Conservation (phyloP, 768 basidiomycete species). For the Tulasnella sp. region DNA sequence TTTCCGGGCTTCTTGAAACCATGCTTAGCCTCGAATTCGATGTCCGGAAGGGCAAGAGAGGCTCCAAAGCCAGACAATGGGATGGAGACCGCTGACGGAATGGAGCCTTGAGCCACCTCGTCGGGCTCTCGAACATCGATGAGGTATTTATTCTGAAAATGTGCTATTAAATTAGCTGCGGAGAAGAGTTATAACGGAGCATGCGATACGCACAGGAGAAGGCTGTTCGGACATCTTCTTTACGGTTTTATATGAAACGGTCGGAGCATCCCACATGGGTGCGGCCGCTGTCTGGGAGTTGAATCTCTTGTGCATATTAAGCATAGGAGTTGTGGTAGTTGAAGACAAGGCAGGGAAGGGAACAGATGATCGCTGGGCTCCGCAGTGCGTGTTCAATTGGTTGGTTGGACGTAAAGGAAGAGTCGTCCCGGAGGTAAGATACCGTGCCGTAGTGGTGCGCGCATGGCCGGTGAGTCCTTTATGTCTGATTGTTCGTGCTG, state of each 20-base stretch:
- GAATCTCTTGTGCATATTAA: neutral
- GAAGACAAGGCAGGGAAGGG: neutral
- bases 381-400: neutral
- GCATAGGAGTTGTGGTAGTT: neutral
- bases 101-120: constrained; percentile 86
- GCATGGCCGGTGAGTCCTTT: neutral
- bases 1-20: constrained; percentile 71
- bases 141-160: constrained; percentile 57
- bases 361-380: neutral
- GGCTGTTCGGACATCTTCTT: constrained; percentile 77
- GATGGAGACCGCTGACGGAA: constrained; percentile 86
- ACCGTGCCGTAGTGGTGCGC: neutral
- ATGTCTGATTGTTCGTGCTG: neutral
- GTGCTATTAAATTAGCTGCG: neutral
- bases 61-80: constrained; percentile 74
- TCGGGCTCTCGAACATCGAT: constrained; percentile 93
- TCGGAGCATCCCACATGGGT: constrained; percentile 59
- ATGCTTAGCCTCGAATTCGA: constrained; percentile 56
- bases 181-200: constrained; percentile 24
- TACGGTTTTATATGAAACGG: constrained; percentile 73
- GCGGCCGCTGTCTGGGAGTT: constrained; percentile 4
- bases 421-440: neutral
- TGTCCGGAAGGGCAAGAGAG: constrained; percentile 55
- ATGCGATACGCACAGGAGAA: constrained; percentile 35
- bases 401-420: neutral